Percentiles rank a stretch among this genome's conserved stretches.
Evolutionary conservation across 768 basidiomycete genomes (phyloP).

Genomic region (Tephrocybe sp.): DNA sequence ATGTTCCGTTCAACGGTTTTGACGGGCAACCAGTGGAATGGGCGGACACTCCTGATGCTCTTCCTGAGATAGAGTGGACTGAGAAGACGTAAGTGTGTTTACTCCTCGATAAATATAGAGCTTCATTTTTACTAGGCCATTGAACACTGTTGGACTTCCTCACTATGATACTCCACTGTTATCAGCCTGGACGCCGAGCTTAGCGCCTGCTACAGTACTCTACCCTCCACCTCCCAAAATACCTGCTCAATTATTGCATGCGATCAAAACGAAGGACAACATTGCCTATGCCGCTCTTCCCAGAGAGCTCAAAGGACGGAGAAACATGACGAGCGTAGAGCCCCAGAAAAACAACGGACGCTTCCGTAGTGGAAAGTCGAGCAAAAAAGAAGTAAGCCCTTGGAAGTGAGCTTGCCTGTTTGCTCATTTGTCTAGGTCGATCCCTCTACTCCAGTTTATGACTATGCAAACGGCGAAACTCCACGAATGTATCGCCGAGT

Average conservation of each 20-base stretch:
- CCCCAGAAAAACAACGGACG: slow-evolving; percentile 59
- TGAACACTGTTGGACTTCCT: slow-evolving; percentile 88
- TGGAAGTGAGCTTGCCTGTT: background rate
- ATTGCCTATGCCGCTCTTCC: slow-evolving; percentile 89
- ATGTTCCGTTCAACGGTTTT: slow-evolving; percentile 83
- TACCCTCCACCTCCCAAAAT: slow-evolving; percentile 76
- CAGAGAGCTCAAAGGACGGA: slow-evolving; percentile 76
- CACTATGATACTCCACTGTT: slow-evolving; percentile 73
- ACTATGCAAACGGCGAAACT: slow-evolving; percentile 55
- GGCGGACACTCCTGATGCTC: slow-evolving; percentile 69
- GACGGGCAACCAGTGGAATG: slow-evolving; percentile 85
- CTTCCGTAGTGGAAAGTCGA: slow-evolving; percentile 81
- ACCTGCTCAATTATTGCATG: slow-evolving; percentile 69
- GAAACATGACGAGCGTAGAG: slow-evolving; percentile 66
- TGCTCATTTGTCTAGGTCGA: slow-evolving; percentile 36
- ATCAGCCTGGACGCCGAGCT: slow-evolving; percentile 60
- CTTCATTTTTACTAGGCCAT: slow-evolving; percentile 49
- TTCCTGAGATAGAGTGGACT: slow-evolving; percentile 77
- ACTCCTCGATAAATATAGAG: background rate
- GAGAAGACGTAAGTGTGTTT: slow-evolving; percentile 65
- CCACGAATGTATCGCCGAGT: slow-evolving; percentile 86
- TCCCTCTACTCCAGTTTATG: slow-evolving; percentile 49
- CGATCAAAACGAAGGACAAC: slow-evolving; percentile 86
- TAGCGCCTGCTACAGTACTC: slow-evolving; percentile 36
- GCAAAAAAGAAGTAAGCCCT: slow-evolving; percentile 39